Evolutionary conservation across 2,329 filamentous ascomycete species (phyloP).

Genomic region (Hansfordia pulvinata): DNA sequence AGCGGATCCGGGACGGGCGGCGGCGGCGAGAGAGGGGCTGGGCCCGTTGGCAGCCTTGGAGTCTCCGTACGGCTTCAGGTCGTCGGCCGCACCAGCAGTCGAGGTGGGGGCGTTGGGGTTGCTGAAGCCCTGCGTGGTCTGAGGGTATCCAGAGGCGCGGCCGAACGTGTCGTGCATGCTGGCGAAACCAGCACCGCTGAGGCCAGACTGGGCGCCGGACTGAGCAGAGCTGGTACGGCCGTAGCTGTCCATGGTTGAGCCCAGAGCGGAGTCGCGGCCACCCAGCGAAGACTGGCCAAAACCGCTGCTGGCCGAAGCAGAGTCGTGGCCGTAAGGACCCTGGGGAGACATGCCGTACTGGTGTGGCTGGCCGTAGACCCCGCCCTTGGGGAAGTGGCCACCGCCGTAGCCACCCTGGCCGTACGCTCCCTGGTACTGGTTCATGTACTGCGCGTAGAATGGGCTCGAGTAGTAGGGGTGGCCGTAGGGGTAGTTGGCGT

Average conservation of each 20-base stretch:
- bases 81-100: conserved; percentile 31
- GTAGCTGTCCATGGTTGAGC: conserved; percentile 39
- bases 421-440: conserved; percentile 34
- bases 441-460: conserved; percentile 48
- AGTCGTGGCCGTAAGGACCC: conserved; percentile 40
- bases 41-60: conserved; percentile 38
- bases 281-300: conserved; percentile 39
- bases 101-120: conserved; percentile 32
- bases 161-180: conserved; percentile 41
- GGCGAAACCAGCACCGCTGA: conserved; percentile 36
- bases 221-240: conserved; percentile 35
- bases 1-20: conserved; percentile 43
- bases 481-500: conserved; percentile 31
- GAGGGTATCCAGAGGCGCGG: conserved; percentile 39
- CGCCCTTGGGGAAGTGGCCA: conserved; percentile 40
- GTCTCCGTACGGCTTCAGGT: conserved; percentile 46
- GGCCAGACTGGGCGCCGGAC: conserved; percentile 32
- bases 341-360: conserved; percentile 42
- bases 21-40: conserved; percentile 40
- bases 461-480: conserved; percentile 50
- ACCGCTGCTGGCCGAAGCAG: conserved; percentile 32
- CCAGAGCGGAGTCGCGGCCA: conserved; percentile 34
- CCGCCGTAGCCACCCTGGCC: conserved; percentile 34
- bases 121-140: conserved; percentile 38
- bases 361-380: conserved; percentile 38